These are phyloP conservation scores for Neurospora africana DNA, from an alignment of 495 filamentous ascomycete species.

Conservation along the genomic window DNA sequence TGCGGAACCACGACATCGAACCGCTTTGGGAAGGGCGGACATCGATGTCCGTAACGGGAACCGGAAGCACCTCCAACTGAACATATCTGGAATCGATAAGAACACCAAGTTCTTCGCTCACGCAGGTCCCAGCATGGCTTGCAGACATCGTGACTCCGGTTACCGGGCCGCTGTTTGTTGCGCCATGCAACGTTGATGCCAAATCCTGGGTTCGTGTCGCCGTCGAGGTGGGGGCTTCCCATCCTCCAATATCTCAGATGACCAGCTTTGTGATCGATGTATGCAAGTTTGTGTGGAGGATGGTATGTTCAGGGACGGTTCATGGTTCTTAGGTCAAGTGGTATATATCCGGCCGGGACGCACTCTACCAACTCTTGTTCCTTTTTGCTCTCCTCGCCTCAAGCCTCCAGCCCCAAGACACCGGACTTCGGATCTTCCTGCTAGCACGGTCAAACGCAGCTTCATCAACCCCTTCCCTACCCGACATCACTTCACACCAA, in stretches of 20 bases:
- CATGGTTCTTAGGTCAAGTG: background rate
- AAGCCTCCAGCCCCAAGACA: background rate
- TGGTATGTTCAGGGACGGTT: background rate
- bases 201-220: background rate
- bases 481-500: background rate
- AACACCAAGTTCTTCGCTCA: background rate
- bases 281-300: background rate
- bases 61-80: background rate
- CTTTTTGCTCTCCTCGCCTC: background rate
- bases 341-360: background rate
- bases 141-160: background rate
- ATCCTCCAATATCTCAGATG: background rate
- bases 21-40: background rate
- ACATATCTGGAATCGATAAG: background rate
- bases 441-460: background rate
- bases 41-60: background rate
- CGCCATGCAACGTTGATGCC: background rate
- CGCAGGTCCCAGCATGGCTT: background rate
- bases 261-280: background rate
- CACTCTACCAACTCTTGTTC: background rate
- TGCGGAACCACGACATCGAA: background rate
- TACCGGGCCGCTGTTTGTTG: background rate
- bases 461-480: background rate
- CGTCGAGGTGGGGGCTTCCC: background rate
- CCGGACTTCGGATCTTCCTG: background rate